Evolutionary conservation across 2,329 filamentous ascomycete species (phyloP).

Genomic region (Chaetomium strumarium): DNA sequence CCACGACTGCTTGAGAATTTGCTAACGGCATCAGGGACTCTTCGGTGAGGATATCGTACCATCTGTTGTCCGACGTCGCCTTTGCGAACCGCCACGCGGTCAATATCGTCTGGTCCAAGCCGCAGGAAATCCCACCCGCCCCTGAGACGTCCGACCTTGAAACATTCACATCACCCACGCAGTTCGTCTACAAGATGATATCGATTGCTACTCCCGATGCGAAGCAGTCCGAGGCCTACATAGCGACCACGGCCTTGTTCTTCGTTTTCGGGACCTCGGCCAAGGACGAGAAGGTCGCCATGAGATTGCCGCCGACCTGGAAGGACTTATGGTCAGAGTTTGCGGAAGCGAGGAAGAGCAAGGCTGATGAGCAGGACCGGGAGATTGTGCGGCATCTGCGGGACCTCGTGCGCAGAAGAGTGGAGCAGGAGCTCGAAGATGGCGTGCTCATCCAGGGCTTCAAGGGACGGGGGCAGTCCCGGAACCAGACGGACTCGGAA

Average conservation of each 20-base stretch:
- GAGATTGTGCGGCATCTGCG: constrained; percentile 61
- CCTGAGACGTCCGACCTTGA: constrained; percentile 41
- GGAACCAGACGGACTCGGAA: constrained; percentile 45
- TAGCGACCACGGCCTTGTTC: constrained; percentile 78
- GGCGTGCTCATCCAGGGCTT: constrained; percentile 74
- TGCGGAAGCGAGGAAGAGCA: constrained; percentile 60
- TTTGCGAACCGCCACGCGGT: constrained; percentile 74
- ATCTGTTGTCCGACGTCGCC: constrained; percentile 62
- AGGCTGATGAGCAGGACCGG: constrained; percentile 66
- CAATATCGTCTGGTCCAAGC: constrained; percentile 71
- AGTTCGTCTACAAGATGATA: constrained; percentile 66
- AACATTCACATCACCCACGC: constrained; percentile 40
- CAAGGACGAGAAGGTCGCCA: constrained; percentile 79
- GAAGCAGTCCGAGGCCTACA: constrained; percentile 80
- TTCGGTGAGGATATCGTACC: constrained; percentile 60
- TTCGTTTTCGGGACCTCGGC: constrained; percentile 68
- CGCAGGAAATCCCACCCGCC: constrained; percentile 46
- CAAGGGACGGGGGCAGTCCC: constrained; percentile 50
- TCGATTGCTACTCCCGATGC: constrained; percentile 66
- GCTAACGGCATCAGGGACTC: constrained; percentile 52
- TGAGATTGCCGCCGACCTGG: constrained; percentile 74
- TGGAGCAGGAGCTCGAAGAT: constrained; percentile 64
- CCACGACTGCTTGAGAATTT: constrained; percentile 10
- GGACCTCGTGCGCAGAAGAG: constrained; percentile 60
- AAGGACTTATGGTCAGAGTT: constrained; percentile 82